Evolutionary conservation across 305 asterid species (phyloP).

Genomic region (Fraxinus dipetala): DNA sequence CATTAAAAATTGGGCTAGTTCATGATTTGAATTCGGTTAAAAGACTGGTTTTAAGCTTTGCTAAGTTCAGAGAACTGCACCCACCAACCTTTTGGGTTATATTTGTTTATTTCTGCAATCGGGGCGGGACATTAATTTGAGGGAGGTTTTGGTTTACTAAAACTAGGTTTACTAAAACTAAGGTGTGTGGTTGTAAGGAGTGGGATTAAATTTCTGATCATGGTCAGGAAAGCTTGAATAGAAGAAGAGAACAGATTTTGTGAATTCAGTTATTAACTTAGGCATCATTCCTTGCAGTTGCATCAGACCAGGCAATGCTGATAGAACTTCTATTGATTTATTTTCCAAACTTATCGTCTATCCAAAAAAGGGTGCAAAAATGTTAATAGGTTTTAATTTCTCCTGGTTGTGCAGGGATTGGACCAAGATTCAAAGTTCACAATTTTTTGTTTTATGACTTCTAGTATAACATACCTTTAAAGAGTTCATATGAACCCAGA

Average conservation of each 20-base stretch:
- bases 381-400: neutral
- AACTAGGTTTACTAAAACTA: constrained; percentile 5
- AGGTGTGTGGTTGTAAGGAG: constrained; percentile 13
- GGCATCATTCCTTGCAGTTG: constrained; percentile 1
- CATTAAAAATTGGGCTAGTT: constrained; percentile 1
- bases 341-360: neutral
- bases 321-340: neutral
- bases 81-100: neutral
- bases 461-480: neutral
- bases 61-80: neutral
- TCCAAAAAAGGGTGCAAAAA: neutral
- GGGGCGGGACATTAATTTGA: neutral
- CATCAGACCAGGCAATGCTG: constrained; percentile 1
- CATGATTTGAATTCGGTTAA: constrained; percentile 7
- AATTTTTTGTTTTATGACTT: neutral
- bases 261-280: constrained; percentile 1
- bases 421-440: neutral
- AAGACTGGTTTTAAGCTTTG: neutral
- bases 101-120: neutral
- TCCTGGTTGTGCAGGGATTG: neutral
- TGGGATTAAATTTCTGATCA: constrained; percentile 1
- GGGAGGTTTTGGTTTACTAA: constrained; percentile 3
- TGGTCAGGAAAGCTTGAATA: constrained; percentile 3
- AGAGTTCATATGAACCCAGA: neutral
- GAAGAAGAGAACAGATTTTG: neutral